These are phyloP conservation scores for Sherardia arvensis DNA, from an alignment of 257 asterid genomes.

Conservation along the genomic window DNA sequence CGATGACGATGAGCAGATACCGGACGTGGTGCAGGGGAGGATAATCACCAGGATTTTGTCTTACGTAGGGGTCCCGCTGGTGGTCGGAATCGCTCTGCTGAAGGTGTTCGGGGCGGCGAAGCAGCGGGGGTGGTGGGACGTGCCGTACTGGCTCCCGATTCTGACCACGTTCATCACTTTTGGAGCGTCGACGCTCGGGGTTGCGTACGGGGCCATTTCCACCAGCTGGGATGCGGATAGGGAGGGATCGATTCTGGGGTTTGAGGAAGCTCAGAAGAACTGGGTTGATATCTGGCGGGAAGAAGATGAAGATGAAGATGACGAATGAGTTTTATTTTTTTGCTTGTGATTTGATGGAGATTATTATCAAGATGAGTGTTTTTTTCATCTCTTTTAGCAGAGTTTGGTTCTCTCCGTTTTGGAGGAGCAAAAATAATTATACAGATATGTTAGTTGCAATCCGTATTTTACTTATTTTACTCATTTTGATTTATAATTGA, in stretches of 20 bases:
- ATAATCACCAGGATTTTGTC: conserved; percentile 50
- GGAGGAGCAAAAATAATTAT: too few species aligned
- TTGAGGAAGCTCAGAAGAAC: conserved; percentile 64
- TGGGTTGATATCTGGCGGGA: conserved; percentile 77
- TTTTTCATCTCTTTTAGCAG: too few species aligned
- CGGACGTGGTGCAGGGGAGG: conserved; percentile 53
- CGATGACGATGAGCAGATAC: conserved; percentile 47
- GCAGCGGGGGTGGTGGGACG: conserved; percentile 32
- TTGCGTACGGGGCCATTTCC: conserved; percentile 64
- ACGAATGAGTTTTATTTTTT: too few species aligned
- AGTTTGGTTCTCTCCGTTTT: too few species aligned
- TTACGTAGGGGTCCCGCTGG: conserved; percentile 54
- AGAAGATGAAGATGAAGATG: conserved; percentile 28
- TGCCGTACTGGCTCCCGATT: conserved; percentile 60
- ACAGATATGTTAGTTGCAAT: too few species aligned
- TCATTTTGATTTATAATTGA: too few species aligned
- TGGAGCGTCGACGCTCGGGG: conserved; percentile 63
- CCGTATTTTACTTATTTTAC: too few species aligned
- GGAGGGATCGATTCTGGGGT: conserved; percentile 56
- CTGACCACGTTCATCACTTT: conserved; percentile 51
- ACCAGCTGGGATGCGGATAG: conserved; percentile 57
- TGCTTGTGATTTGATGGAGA: too few species aligned
- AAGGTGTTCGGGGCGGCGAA: conserved; percentile 27
- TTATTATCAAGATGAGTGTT: too few species aligned
- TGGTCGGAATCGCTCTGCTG: conserved; percentile 32